Evolutionary conservation across 2,329 filamentous ascomycete species (phyloP), one percentile per base, ranked within the genome.

Genomic region (Trichoderma citrinoviride): DNA sequence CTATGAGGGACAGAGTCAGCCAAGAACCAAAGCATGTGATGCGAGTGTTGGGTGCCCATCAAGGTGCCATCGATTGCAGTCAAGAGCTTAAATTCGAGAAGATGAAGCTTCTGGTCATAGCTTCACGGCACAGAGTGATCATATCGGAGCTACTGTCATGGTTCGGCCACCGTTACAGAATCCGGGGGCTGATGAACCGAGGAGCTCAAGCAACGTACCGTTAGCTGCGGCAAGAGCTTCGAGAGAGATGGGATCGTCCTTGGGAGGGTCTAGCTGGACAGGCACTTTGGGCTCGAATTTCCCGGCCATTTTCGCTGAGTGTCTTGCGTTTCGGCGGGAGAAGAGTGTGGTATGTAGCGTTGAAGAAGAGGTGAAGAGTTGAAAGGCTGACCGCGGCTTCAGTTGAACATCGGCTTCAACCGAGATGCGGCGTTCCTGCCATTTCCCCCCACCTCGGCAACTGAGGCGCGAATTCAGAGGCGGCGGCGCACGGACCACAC

Each of bases 151-250:
- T 25, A 19, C 14, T n/a, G 15, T 21, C 7, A 0, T 47, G 41
- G 6, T 3, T 27, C n/a, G 6, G 23, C 6, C 57, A 52, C 37
- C 29, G 8, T 33, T 43, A 12, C 10, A 61, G 21, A 7, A n/a
- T 17, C 19, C 7, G 10, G 15, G n/a, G 23, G 47, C 57, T 25
- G 46, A 50, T 33, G 37, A 43, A 19, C 8, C 33, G n/a, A 17
- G 7, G 23, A 25, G 33, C 23, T 21, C 23, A 44, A 21, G 5
- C 19, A n/a, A 47, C 87, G 73, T 82, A 96, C 95, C 95, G 75
- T 95, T 87, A 71, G 92, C 92, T 76, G 90, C 89, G 44, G 89
- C 83, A 67, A 99, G 83, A 71, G 94, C 88, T 65, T 95, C 91
- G 1, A 83, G 73, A n/a, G 88, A 88, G 72, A 99, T 97, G 43